Percentiles rank a stretch among this genome's conserved stretches.
These are phyloP conservation scores for Neonectria faginata DNA, from an alignment of 2,329 filamentous ascomycete species.

Conservation along the genomic window DNA sequence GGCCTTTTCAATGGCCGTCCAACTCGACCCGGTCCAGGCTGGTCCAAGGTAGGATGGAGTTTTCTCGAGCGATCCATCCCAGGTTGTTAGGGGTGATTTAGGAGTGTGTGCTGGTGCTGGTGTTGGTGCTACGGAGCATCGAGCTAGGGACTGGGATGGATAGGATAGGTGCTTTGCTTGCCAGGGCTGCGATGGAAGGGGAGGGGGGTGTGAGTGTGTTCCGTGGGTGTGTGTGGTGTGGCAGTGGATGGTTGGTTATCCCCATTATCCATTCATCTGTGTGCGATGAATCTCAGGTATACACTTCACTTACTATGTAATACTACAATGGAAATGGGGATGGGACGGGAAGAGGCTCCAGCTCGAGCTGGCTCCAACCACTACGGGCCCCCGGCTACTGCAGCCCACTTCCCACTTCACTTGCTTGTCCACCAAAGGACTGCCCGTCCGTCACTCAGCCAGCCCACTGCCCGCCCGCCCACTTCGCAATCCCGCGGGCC, in stretches of 20 bases:
- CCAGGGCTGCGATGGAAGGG: background rate
- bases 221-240: background rate
- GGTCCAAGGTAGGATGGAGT: slow-evolving; percentile 42
- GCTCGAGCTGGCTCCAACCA: slow-evolving; percentile 13
- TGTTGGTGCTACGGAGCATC: slow-evolving; percentile 24
- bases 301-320: no score
- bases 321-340: slow-evolving; percentile 12
- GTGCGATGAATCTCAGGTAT: no score
- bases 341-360: background rate
- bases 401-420: slow-evolving; percentile 13
- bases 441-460: slow-evolving; percentile 38
- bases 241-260: background rate
- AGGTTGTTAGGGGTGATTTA: slow-evolving; percentile 53
- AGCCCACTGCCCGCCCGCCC: slow-evolving; percentile 32
- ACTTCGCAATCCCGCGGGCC: slow-evolving; percentile 30
- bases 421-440: slow-evolving; percentile 24
- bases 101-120: slow-evolving; percentile 25
- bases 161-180: background rate
- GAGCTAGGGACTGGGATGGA: slow-evolving; percentile 15
- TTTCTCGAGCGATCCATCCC: slow-evolving; percentile 47
- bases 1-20: slow-evolving; percentile 56
- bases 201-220: slow-evolving; percentile 1
- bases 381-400: slow-evolving; percentile 12
- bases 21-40: slow-evolving; percentile 41
- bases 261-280: background rate